Percentiles rank a stretch among this genome's conserved stretches.
These are phyloP conservation scores for Fomes fomentarius DNA, from an alignment of 1,284 basidiomycete species.

Conservation along the genomic window DNA sequence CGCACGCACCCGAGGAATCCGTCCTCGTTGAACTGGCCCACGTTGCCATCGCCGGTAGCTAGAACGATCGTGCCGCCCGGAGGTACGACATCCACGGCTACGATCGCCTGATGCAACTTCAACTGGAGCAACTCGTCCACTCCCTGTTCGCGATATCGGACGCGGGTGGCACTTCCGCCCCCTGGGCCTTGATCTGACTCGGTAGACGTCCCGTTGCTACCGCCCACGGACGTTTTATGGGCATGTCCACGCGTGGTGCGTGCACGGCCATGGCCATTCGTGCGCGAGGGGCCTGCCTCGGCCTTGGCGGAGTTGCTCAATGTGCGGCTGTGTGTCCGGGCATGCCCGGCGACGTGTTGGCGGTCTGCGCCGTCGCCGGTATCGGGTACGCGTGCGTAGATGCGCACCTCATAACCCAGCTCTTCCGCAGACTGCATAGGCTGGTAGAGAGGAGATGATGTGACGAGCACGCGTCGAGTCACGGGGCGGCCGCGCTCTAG, in stretches of 20 bases:
- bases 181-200: slow-evolving; percentile 10
- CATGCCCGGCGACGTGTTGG: slow-evolving; percentile 22
- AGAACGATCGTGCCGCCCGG: slow-evolving; percentile 78
- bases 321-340: slow-evolving; percentile 12
- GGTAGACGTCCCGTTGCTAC: slow-evolving; percentile 25
- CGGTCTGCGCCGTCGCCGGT: slow-evolving; percentile 63
- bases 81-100: slow-evolving; percentile 64
- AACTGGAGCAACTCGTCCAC: slow-evolving; percentile 88
- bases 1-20: slow-evolving; percentile 85
- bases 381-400: slow-evolving; percentile 80
- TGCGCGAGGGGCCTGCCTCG: slow-evolving; percentile 15
- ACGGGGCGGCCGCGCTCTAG: slow-evolving; percentile 75
- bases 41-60: slow-evolving; percentile 88
- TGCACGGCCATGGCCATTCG: slow-evolving; percentile 9
- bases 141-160: slow-evolving; percentile 78
- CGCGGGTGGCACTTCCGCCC: slow-evolving; percentile 32
- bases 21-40: slow-evolving; percentile 86
- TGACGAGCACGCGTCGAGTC: slow-evolving; percentile 72
- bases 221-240: slow-evolving; percentile 24
- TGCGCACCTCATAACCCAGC: slow-evolving; percentile 79
- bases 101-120: slow-evolving; percentile 83
- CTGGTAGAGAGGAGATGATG: slow-evolving; percentile 83
- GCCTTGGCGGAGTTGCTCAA: slow-evolving; percentile 9
- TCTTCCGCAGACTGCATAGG: slow-evolving; percentile 76
- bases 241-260: slow-evolving; percentile 23